Percentiles rank a stretch among this genome's conserved stretches.
Conservation (phyloP, 1,284 basidiomycete genomes). For the Trichosporon inkin region DNA sequence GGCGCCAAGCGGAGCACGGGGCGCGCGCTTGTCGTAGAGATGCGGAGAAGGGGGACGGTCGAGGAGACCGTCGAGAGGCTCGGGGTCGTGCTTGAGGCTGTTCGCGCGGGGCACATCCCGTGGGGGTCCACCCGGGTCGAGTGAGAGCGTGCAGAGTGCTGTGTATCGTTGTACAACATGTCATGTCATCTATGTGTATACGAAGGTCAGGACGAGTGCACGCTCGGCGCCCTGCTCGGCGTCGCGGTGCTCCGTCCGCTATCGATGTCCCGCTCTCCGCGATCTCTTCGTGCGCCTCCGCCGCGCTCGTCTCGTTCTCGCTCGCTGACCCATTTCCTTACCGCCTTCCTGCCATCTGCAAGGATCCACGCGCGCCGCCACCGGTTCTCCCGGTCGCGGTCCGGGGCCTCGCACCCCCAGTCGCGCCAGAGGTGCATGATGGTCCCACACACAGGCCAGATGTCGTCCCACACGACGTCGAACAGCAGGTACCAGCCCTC, state of each 20-base stretch:
- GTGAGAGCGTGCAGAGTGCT: background rate
- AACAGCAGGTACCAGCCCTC: constrained; percentile 84
- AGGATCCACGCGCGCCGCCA: constrained; percentile 60
- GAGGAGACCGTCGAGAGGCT: constrained; percentile 32
- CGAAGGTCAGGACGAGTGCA: background rate
- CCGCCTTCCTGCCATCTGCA: constrained; percentile 38
- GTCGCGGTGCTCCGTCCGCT: background rate
- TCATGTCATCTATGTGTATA: background rate
- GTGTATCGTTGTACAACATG: background rate
- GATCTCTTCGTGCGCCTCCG: too few species aligned
- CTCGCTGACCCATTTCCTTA: constrained; percentile 56
- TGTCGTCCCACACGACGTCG: constrained; percentile 76
- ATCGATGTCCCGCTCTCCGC: background rate
- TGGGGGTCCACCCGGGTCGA: constrained; percentile 28
- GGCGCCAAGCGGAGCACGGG: constrained; percentile 14
- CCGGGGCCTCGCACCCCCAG: constrained; percentile 32
- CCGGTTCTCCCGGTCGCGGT: constrained; percentile 50
- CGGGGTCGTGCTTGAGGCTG: constrained; percentile 33
- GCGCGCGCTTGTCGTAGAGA: constrained; percentile 35
- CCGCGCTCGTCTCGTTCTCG: constrained; percentile 24
- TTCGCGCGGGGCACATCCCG: constrained; percentile 27
- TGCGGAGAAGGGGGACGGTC: constrained; percentile 23
- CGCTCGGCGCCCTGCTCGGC: background rate
- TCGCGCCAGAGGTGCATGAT: constrained; percentile 65
- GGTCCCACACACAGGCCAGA: constrained; percentile 72